Base-by-base conservation (phyloP, 208 protist genomes). In the Trypanosoma caninum region DNA sequence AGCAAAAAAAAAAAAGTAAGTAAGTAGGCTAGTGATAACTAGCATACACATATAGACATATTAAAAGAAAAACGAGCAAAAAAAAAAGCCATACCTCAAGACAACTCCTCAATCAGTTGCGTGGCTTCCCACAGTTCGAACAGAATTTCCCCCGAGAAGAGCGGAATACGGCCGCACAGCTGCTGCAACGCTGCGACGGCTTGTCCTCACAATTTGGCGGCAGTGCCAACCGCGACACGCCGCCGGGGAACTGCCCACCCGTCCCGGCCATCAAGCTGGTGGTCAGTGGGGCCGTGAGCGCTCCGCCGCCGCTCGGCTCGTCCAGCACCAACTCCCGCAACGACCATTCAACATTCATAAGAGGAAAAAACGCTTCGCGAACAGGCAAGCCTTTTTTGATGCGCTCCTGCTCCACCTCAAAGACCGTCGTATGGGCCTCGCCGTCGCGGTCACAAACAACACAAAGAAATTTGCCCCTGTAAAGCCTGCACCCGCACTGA, bases 341-440 rank as follows among this genome's bases (percentile, higher is more conserved):
- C 6, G 80, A 83, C 79, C 77, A 84, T 23, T 89, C 78, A 23
- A 86, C n/a, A 16, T 58, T 68, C 0, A 63, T 45, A 38, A 97
- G 75, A 2, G 88, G 91, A 6, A 87, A 82, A 38, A 81, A 97
- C 13, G 47, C 76, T 31, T 79, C 72, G 13, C 81, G 69, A 18
- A 95, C 87, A 2, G 84, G 77, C 30, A 71, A 56, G 2, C 81
- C 78, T 0, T 54, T 52, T 20, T 42, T 10, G 31, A 44, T 25
- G 4, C 91, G 78, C 27, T 82, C 74, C n/a, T 54, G 57, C 56
- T 84, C 84, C 27, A 71, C 85, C 71, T 95, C 88, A 52, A 82
- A 86, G 25, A 91, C 77, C 31, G 91, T 94, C 28, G 53, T 64
- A 63, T 97, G 91, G 22, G 90, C 79, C 65, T 95, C 84, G 69